Conservation (phyloP, 805 yeast species). For the Suhomyces tanzawaensis region DNA sequence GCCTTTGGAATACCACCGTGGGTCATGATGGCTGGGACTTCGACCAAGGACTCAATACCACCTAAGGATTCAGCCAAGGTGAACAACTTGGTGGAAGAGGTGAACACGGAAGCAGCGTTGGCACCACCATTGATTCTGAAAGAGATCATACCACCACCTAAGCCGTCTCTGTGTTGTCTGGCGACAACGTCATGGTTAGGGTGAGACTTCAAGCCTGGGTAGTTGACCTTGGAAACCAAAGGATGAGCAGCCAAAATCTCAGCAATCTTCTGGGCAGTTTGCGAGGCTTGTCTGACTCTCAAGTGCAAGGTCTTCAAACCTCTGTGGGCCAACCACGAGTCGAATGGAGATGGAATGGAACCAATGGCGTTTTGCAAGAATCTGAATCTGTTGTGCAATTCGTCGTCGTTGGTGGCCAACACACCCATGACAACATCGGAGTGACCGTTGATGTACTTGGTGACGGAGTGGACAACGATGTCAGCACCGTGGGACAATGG, state of each 20-base stretch:
- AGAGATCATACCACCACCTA: slow-evolving; percentile 91
- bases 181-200: slow-evolving; percentile 59
- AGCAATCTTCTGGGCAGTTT: slow-evolving; percentile 67
- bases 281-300: slow-evolving; percentile 69
- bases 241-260: slow-evolving; percentile 53
- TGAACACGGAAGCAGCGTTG: slow-evolving; percentile 68
- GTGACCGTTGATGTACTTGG: slow-evolving; percentile 90
- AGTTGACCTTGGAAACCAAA: slow-evolving; percentile 65
- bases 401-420: slow-evolving; percentile 64
- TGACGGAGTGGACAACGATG: slow-evolving; percentile 82
- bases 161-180: slow-evolving; percentile 76
- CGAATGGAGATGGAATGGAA: slow-evolving; percentile 86
- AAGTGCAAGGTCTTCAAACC: slow-evolving; percentile 85
- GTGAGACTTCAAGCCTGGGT: slow-evolving; percentile 77
- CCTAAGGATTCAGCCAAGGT: slow-evolving; percentile 89
- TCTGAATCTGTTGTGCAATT: slow-evolving; percentile 59
- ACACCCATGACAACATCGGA: slow-evolving; percentile 89
- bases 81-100: slow-evolving; percentile 71
- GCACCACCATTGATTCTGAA: slow-evolving; percentile 85
- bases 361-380: slow-evolving; percentile 88
- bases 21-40: slow-evolving; percentile 90
- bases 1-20: slow-evolving; percentile 85
- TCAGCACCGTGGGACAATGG: slow-evolving; percentile 84
- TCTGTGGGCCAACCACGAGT: slow-evolving; percentile 89
- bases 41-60: slow-evolving; percentile 81